Base-by-base conservation (phyloP, 352 stramenopile genomes). In the Pythium volutum region DNA sequence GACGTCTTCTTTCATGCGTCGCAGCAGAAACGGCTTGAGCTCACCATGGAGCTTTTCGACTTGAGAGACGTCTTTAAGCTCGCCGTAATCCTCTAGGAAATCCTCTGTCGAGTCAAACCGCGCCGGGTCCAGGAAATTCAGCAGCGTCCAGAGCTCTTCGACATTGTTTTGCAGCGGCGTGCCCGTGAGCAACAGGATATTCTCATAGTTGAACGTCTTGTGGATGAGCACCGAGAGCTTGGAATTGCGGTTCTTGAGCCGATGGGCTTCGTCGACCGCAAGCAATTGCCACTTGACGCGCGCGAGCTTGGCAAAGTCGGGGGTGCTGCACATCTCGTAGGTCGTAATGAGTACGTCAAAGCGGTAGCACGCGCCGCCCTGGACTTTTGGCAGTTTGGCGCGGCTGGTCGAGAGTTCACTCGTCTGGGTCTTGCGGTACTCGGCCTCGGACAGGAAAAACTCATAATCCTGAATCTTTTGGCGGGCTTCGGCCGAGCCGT, bases 271-370 rank as follows among this genome's bases (percentile, higher is more conserved):
- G 72, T 99, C 98, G 12, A 99, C 97, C 22, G 99, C 94, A 55
- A 99, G 81, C 4, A 97, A 74, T 65, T 97, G 87, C 96, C 98
- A 99, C 47, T 90, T 65, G 20, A 94, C 81, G 52, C 96, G 84
- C 50, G 87, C 87, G 56, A 99, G 82, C 47, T 98, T 93, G 41
- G 73, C 79, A n/a, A 97, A 84, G 57, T 99, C 95, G 48, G 92
- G 94, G 36, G 98, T 93, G 23, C 81, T 88, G 9, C 98, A 89
- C 73, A 98, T 99, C 70, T 99, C 98, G 73, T 98, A 99, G 2
- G 97, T 99, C 20, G 98, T 99, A 34, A 99, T 97, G 14, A 99
- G 75, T 23, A 99, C 96, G 69, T 99, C 97, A 74, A 99, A 99
- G 18, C 96, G 85, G 61, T 94, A 89, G 58, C 86, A 87, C 38